Evolutionary conservation across 768 basidiomycete species (phyloP), one percentile per base, ranked within the genome.

Genomic region (Boletus rubescentipes): DNA sequence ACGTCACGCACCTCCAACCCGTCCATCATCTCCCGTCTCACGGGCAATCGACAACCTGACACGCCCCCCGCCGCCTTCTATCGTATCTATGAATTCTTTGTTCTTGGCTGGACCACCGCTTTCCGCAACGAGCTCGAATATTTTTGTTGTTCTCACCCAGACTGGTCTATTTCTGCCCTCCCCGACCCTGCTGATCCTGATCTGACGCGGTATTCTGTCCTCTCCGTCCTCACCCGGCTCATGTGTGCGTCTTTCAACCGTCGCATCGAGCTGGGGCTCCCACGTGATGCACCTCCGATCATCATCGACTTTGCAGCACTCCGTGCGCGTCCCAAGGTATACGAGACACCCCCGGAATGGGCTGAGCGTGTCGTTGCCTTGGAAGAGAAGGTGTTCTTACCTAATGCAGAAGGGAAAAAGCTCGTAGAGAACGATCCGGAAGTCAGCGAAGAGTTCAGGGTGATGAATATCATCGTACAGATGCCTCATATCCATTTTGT

Each of bases 91-190:
- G 55, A 38, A n/a, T 54, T 54, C 52, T 54, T 55, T 46, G 36
- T 44, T 4, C 40, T 57, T 40, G 55, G 46, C 0, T 54, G 55
- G 55, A 57, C 55, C 12, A 54, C 51, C 39, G 46, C 52, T 4
- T 41, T 54, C 40, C 52, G 55, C 51, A 55, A 57, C 41, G 55
- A 57, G 18, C 51, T 56, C 40, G 55, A 56, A 15, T 56, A 57
- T 15, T 54, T 57, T 4, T 57, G 55, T 11, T 54, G 51, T 4
- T 26, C 52, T 3, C 55, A 44, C 20, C 55, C 55, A 1, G 46
- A 48, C 30, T 54, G 55, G 55, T 31, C 44, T 14, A 31, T 57
- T 14, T 44, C 46, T 9, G 40, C 46, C 36, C 46, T 57, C 0
- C 41, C 52, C 1, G 40, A 57, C 16, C 52, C 55, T 16, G 41